Evolutionary conservation across 2,329 filamentous ascomycete genomes (phyloP).

Genomic region (Clathrospora elynae): DNA sequence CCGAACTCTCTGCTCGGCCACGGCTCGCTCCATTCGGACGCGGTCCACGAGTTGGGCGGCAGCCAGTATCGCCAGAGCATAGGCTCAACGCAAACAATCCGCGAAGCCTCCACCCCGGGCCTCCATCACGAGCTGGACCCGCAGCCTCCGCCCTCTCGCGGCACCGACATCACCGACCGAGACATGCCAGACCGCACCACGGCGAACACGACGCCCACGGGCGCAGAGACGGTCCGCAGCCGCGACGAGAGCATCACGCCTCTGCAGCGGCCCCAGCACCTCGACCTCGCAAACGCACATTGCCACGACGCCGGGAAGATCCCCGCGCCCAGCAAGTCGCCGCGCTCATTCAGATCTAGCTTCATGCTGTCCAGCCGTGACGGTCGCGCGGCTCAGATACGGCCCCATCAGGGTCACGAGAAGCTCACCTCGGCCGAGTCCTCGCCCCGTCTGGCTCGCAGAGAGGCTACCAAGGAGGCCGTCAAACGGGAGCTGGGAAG

Average conservation of each 20-base stretch:
- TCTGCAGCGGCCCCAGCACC: conserved; percentile 65
- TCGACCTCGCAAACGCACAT: conserved; percentile 66
- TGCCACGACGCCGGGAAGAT: conserved; percentile 59
- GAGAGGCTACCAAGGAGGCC: conserved; percentile 49
- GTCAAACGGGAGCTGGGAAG: conserved; percentile 60
- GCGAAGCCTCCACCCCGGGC: conserved; percentile 34
- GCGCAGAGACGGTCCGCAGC: conserved; percentile 64
- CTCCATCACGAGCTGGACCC: conserved; percentile 43
- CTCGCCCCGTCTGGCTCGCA: conserved; percentile 66
- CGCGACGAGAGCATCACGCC: conserved; percentile 79
- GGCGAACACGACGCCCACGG: conserved; percentile 74
- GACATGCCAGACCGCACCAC: conserved; percentile 72
- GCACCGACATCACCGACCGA: conserved; percentile 79
- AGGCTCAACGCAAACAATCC: conserved; percentile 44
- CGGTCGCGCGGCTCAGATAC: conserved; percentile 55
- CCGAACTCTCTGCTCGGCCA: conserved; percentile 50
- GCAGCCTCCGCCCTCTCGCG: conserved; percentile 69
- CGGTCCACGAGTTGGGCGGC: conserved; percentile 37
- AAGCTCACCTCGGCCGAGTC: conserved; percentile 82
- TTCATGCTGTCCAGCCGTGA: conserved; percentile 69
- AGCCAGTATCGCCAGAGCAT: conserved; percentile 47
- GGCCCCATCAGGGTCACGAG: conserved; percentile 66
- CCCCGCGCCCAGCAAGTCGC: conserved; percentile 69
- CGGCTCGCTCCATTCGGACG: conserved; percentile 40
- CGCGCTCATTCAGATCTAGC: conserved; percentile 75